Percentiles rank a stretch among this genome's conserved stretches.
phyloP scores from a whole-genome alignment of 2,329 filamentous ascomycete species.

The Metarhizium brunneum region DNA sequence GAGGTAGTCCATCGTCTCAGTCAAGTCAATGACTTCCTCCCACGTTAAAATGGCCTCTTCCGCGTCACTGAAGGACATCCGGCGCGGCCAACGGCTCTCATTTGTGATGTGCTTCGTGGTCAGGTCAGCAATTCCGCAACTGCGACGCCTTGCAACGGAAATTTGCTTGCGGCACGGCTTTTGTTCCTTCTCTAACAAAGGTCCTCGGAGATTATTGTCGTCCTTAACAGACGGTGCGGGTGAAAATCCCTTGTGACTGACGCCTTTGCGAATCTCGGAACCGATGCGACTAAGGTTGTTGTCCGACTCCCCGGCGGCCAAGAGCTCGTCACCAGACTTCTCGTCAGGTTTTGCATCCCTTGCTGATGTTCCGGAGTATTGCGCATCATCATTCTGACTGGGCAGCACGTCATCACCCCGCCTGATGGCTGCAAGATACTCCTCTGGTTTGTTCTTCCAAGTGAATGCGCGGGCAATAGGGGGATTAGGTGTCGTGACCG shows the following conservation, averaged over 20 bases:
- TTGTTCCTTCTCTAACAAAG: conserved; percentile 38
- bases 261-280: conserved; percentile 33
- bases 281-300: conserved; percentile 20
- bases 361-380: conserved; percentile 18
- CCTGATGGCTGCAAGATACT: conserved; percentile 38
- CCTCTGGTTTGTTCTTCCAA: conserved; percentile 56
- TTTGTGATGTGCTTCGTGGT: conserved; percentile 27
- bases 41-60: conserved; percentile 66
- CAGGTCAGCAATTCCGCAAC: conserved; percentile 31
- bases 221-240: conserved; percentile 49
- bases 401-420: conserved; percentile 23
- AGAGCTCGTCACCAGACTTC: conserved; percentile 14
- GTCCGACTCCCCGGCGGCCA: conserved; percentile 15
- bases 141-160: conserved; percentile 54
- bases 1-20: conserved; percentile 19
- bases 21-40: conserved; percentile 42
- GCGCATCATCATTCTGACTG: conserved; percentile 14
- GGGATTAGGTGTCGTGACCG: conserved; percentile 25
- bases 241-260: conserved; percentile 38
- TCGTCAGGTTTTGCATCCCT: conserved; percentile 14
- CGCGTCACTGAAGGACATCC: conserved; percentile 66
- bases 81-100: conserved; percentile 58
- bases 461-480: conserved; percentile 43
- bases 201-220: conserved; percentile 49
- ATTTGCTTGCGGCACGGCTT: conserved; percentile 32